Evolutionary conservation across 768 basidiomycete species (phyloP).

Genomic region (Chalciporus sphaerocephalus): DNA sequence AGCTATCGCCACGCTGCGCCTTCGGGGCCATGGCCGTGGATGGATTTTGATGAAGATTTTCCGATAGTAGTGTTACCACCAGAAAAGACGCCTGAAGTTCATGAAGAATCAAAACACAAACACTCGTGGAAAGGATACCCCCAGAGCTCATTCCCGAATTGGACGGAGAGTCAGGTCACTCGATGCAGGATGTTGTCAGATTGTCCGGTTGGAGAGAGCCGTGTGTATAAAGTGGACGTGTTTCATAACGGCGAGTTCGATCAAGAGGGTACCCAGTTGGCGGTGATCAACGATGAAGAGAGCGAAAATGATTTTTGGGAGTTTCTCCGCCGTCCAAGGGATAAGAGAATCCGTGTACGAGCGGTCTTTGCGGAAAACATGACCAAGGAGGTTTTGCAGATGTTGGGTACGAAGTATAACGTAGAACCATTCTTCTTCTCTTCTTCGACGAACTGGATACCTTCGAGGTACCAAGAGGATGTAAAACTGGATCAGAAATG

Average conservation of each 20-base stretch:
- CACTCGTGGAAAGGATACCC: constrained; percentile 28
- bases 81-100: too few relatives aligned
- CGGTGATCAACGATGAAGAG: constrained; percentile 3
- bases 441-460: constrained; percentile 63
- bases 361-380: constrained; percentile 50
- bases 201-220: constrained; percentile 12
- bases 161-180: constrained; percentile 29
- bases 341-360: constrained; percentile 38
- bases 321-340: constrained; percentile 25
- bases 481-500: constrained; percentile 32
- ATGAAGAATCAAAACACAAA: not conserved
- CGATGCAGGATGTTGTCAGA: constrained; percentile 30
- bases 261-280: not conserved
- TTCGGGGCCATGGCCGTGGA: constrained; percentile 41
- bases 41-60: constrained; percentile 34
- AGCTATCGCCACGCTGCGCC: constrained; percentile 37
- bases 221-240: constrained; percentile 26
- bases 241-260: constrained; percentile 9
- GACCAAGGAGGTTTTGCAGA: constrained; percentile 47
- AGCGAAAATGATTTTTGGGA: constrained; percentile 34
- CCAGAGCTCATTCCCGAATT: constrained; percentile 29
- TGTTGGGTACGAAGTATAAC: constrained; percentile 54
- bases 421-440: constrained; percentile 66
- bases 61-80: not conserved
- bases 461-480: constrained; percentile 58